Percentiles rank a stretch among this genome's conserved stretches.
These are phyloP conservation scores for Albugo candida DNA, from an alignment of 352 stramenopile genomes.

Conservation along the genomic window DNA sequence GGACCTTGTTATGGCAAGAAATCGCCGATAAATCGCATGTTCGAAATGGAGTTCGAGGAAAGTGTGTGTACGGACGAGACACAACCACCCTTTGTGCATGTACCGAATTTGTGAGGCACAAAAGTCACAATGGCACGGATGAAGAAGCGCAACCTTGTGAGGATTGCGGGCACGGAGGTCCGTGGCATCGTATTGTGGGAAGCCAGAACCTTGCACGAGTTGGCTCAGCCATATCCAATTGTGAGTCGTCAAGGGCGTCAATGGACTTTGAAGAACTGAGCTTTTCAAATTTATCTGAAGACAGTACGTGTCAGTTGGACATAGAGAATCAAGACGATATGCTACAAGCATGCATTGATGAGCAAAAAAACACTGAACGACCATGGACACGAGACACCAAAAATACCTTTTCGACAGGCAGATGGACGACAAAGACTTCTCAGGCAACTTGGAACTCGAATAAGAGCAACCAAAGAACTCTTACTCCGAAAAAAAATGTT, in stretches of 20 bases:
- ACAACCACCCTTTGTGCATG: conserved; percentile 32
- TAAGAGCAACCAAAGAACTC: too few relatives aligned
- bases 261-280: too few relatives aligned
- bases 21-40: conserved; percentile 26
- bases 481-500: conserved; percentile 31
- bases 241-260: too few relatives aligned
- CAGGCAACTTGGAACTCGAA: too few relatives aligned
- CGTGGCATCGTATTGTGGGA: conserved; percentile 33
- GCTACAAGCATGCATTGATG: not conserved
- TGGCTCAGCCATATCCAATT: conserved; percentile 13
- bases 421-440: conserved; percentile 5
- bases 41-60: conserved; percentile 22
- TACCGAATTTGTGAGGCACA: conserved; percentile 20
- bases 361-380: not conserved
- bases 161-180: conserved; percentile 40
- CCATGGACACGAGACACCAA: not conserved
- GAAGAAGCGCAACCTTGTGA: conserved; percentile 30
- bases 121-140: conserved; percentile 17
- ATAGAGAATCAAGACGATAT: not conserved
- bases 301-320: conserved; percentile 7
- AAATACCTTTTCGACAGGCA: conserved; percentile 10
- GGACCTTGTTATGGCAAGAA: conserved; percentile 67
- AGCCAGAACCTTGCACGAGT: conserved; percentile 2
- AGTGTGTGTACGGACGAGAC: conserved; percentile 50
- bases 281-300: conserved; percentile 3